phyloP scores from a whole-genome alignment of 192 early-diverging fungal genomes.

The Oehlia diaphana region DNA sequence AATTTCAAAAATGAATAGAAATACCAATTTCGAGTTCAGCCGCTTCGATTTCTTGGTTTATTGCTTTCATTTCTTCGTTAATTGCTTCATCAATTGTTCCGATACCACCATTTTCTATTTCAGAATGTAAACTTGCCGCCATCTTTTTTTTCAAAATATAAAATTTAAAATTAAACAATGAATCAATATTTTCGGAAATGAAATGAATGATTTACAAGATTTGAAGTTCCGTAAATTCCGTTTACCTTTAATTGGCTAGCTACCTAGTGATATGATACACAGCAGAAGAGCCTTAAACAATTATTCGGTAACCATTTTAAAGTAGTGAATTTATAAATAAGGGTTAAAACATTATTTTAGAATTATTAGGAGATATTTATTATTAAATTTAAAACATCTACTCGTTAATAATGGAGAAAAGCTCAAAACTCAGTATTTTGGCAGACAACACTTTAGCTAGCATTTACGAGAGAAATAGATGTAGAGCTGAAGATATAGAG shows the following conservation, averaged over 20 bases:
- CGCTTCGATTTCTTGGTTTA: background rate
- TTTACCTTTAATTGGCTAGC: background rate
- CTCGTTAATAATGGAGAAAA: slow-evolving; percentile 2
- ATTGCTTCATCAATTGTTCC: background rate
- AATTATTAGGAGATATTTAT: too few species aligned
- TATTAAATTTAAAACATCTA: too few species aligned
- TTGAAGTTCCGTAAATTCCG: too few species aligned
- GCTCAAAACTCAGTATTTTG: slow-evolving; percentile 47
- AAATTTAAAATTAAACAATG: background rate
- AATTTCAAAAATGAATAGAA: background rate
- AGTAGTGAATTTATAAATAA: too few species aligned
- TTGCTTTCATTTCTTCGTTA: background rate
- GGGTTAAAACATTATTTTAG: too few species aligned
- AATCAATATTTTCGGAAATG: background rate
- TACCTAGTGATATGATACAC: background rate
- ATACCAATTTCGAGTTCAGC: background rate
- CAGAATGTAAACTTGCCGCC: background rate
- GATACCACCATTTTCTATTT: background rate
- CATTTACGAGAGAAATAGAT: slow-evolving; percentile 59
- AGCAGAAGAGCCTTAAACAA: too few species aligned
- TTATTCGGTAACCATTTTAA: too few species aligned
- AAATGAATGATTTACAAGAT: background rate
- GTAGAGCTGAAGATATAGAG: slow-evolving; percentile 49
- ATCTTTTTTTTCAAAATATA: background rate
- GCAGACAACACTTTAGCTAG: slow-evolving; percentile 58